A percentile compares a stretch with the other conserved stretches of the same genome.
phyloP scores from a whole-genome alignment of 176 grass and related monocot genomes.

The Aegilops sharonensis region DNA sequence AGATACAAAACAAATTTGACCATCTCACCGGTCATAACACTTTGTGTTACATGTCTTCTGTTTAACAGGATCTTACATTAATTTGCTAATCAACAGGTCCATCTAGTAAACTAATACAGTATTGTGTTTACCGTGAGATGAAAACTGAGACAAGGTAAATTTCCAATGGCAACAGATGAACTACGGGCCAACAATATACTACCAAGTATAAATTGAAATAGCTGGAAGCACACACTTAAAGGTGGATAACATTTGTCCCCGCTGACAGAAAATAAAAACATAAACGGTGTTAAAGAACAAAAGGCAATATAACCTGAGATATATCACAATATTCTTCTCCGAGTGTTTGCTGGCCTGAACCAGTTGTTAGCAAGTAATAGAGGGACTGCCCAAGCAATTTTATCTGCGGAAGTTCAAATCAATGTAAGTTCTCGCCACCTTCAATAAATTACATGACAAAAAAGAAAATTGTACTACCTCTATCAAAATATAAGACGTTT shows the following conservation, averaged over 20 bases:
- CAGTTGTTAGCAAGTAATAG: conserved; percentile 94
- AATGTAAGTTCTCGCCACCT: not conserved
- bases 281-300: conserved; percentile 21
- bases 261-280: not conserved
- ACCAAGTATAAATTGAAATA: conserved; percentile 15
- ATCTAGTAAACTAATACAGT: not conserved
- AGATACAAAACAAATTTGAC: not conserved
- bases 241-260: not conserved
- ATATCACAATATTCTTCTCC: conserved; percentile 99
- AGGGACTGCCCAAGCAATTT: conserved; percentile 91
- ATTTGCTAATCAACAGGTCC: not conserved
- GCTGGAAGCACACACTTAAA: conserved; percentile 5
- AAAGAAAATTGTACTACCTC: not conserved
- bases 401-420: conserved; percentile 60
- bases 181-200: not conserved
- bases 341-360: conserved; percentile 92
- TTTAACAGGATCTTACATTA: not conserved
- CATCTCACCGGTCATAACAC: not conserved
- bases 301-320: conserved; percentile 57
- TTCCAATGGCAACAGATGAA: not conserved
- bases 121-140: not conserved
- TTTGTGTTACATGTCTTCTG: not conserved
- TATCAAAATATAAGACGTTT: too few relatives aligned
- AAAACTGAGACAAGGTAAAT: not conserved
- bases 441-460: not conserved